Evolutionary conservation across 805 yeast genomes (phyloP), one percentile per base, ranked within the genome.

Genomic region (Saccharomycopsis babjevae): DNA sequence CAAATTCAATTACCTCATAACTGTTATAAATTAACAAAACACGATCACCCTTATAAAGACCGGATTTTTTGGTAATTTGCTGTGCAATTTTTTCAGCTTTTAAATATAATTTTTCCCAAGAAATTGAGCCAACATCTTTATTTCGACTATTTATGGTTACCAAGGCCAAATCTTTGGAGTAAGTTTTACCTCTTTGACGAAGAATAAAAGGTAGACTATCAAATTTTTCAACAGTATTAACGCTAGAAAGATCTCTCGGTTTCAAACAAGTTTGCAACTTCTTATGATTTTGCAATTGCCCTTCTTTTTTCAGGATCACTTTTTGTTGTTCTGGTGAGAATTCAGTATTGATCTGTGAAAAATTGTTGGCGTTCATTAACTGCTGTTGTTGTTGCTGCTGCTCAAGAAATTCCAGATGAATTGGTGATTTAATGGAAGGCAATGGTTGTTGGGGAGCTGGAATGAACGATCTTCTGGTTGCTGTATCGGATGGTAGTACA

Each of bases 11-110:
- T 1, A 89, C 84, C 71, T 94, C 98, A 36, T 80, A 79, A 61
- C 86, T 90, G 67, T 88, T 90, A 70, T 91, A 94, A 66, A 96
- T 80, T 52, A 94, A 75, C 38, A 89, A 83, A 0, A 93, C 96
- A 40, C 96, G 79, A 69, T 90, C 97, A 67, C 89, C 90, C 39
- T 88, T 82, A 69, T 85, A 87, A 36, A 90, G 73, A 0, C 89
- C 83, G 7, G 59, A 42, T 67, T 85, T 85, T 68, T 86, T 89
- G 55, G 83, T 78, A 63, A 90, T 85, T 70, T 86, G 88, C 70
- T 86, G 89, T 0, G 97, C 97, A 8, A 94, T 85, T 68, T 88
- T 90, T 69, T 90, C 96, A 0, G 97, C 87, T 67, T 86, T 82
- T 50, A 85, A 71, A 65, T 89, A 88, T 16, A 94, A 76, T 69